Evolutionary conservation across 2,329 filamentous ascomycete genomes (phyloP).

Genomic region (Shiraia sp.): DNA sequence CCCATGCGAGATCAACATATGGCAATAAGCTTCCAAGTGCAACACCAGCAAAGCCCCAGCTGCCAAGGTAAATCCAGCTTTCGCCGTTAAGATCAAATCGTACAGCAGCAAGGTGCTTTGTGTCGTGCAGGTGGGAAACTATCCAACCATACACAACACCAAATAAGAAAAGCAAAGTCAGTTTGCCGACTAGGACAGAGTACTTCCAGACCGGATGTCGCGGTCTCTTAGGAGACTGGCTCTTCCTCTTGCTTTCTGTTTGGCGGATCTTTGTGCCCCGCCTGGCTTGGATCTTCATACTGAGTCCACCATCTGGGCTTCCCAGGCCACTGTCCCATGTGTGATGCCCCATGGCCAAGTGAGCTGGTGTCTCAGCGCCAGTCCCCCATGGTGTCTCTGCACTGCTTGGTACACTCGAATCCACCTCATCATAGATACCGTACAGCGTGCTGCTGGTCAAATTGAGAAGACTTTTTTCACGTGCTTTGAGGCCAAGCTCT

Average conservation of each 20-base stretch:
- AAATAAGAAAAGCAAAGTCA: slow-evolving; percentile 71
- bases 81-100: slow-evolving; percentile 60
- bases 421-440: slow-evolving; percentile 75
- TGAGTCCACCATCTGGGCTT: slow-evolving; percentile 31
- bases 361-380: slow-evolving; percentile 69
- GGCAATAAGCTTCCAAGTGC: slow-evolving; percentile 78
- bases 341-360: slow-evolving; percentile 18
- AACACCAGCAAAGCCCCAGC: slow-evolving; percentile 83
- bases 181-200: slow-evolving; percentile 62
- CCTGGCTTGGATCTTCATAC: slow-evolving; percentile 24
- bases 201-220: slow-evolving; percentile 39
- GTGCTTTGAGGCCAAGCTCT: slow-evolving; percentile 47
- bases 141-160: slow-evolving; percentile 83
- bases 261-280: slow-evolving; percentile 7
- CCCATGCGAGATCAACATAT: slow-evolving; percentile 79
- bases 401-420: slow-evolving; percentile 52
- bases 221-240: slow-evolving; percentile 9
- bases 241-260: slow-evolving; percentile 2
- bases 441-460: slow-evolving; percentile 86
- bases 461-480: slow-evolving; percentile 79
- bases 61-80: slow-evolving; percentile 69
- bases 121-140: slow-evolving; percentile 77
- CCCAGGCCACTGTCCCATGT: slow-evolving; percentile 26
- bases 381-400: slow-evolving; percentile 76
- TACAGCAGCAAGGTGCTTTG: slow-evolving; percentile 65